These are phyloP conservation scores for Aspergillus sp. DNA, from an alignment of 2,329 filamentous ascomycete species.

Conservation along the genomic window DNA sequence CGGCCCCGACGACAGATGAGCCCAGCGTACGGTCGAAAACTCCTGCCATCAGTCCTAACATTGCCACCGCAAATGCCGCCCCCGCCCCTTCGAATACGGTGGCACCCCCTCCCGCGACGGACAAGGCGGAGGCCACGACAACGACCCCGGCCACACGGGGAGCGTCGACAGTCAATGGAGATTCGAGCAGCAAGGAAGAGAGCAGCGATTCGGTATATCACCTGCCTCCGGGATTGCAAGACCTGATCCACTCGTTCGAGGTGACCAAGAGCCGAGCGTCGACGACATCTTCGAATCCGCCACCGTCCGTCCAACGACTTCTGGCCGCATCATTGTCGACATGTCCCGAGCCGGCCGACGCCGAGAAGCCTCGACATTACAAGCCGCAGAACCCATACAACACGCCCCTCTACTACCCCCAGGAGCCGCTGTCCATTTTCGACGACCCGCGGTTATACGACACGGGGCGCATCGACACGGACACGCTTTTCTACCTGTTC, in stretches of 20 bases:
- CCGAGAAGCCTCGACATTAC: slow-evolving; percentile 80
- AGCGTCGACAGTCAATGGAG: slow-evolving; percentile 46
- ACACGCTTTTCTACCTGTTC: slow-evolving; percentile 97
- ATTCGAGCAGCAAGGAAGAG: slow-evolving; percentile 45
- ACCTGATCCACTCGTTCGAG: slow-evolving; percentile 89
- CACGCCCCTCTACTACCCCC: slow-evolving; percentile 81
- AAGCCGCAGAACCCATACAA: slow-evolving; percentile 78
- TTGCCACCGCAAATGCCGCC: slow-evolving; percentile 40
- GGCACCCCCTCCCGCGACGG: slow-evolving; percentile 46
- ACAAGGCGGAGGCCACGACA: slow-evolving; percentile 44
- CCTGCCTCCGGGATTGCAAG: slow-evolving; percentile 81
- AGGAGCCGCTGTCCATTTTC: slow-evolving; percentile 87
- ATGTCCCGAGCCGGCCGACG: slow-evolving; percentile 73
- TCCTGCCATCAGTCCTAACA: slow-evolving; percentile 49
- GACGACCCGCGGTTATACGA: slow-evolving; percentile 85
- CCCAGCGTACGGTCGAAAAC: slow-evolving; percentile 49
- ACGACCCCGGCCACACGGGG: slow-evolving; percentile 40
- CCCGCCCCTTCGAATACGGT: slow-evolving; percentile 29
- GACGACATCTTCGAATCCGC: slow-evolving; percentile 47
- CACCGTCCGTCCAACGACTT: slow-evolving; percentile 69
- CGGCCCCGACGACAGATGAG: slow-evolving; percentile 43
- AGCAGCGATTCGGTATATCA: slow-evolving; percentile 85
- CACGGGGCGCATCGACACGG: slow-evolving; percentile 76
- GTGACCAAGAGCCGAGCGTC: slow-evolving; percentile 69
- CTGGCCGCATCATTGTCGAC: slow-evolving; percentile 71